Conservation (phyloP, 768 basidiomycete species). For the Pulveroboletus sp. region DNA sequence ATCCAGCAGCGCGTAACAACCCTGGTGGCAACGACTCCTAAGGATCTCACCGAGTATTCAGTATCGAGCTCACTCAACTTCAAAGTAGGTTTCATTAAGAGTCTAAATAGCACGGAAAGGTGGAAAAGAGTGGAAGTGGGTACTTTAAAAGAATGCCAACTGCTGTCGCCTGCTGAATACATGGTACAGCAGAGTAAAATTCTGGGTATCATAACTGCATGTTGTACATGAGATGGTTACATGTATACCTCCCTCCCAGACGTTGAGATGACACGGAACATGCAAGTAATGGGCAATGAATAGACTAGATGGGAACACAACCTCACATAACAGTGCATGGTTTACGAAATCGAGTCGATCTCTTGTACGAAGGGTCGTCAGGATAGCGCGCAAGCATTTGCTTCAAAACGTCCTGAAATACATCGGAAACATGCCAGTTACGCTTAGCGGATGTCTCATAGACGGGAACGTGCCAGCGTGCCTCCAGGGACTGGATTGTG, state of each 20-base stretch:
- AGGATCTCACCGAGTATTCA: too few species aligned
- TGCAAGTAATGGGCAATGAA: conserved; percentile 7
- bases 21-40: too few species aligned
- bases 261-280: not conserved
- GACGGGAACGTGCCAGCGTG: conserved; percentile 66
- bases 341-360: conserved; percentile 22
- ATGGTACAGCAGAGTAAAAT: too few species aligned
- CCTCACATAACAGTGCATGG: conserved; percentile 38
- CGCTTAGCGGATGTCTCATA: conserved; percentile 88
- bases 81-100: too few species aligned
- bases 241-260: conserved; percentile 5
- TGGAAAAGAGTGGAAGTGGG: too few species aligned
- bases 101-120: too few species aligned
- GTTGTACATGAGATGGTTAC: conserved; percentile 9
- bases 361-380: conserved; percentile 33
- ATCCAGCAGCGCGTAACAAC: too few species aligned
- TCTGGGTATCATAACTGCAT: conserved; percentile 7
- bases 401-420: conserved; percentile 70
- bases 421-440: conserved; percentile 75
- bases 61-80: too few species aligned
- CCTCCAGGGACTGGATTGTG: conserved; percentile 60
- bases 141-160: too few species aligned
- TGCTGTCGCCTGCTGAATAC: too few species aligned
- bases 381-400: conserved; percentile 72
- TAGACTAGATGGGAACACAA: not conserved